phyloP scores from a whole-genome alignment of 2,329 filamentous ascomycete species.

The Penicillium aurantiogriseum region DNA sequence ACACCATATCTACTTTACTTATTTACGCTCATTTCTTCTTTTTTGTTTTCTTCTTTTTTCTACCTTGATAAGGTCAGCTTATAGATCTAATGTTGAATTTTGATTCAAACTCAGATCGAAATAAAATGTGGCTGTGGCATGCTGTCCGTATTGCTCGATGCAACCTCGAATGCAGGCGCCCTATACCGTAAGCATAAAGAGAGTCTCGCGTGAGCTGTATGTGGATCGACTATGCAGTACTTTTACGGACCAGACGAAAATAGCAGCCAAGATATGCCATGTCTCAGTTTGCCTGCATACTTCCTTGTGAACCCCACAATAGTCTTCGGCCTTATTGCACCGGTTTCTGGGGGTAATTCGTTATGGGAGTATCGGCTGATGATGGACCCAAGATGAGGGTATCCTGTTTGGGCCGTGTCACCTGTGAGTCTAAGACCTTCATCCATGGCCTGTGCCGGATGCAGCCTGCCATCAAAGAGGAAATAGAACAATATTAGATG shows the following conservation, averaged over 20 bases:
- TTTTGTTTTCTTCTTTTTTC: neutral
- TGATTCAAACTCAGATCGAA: neutral
- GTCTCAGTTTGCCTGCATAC: conserved; percentile 18
- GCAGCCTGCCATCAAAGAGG: conserved; percentile 1
- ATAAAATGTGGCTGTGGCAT: neutral
- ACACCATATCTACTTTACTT: too few species aligned
- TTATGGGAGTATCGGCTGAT: neutral
- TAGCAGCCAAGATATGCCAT: conserved; percentile 9
- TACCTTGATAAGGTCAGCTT: neutral
- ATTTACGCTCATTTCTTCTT: neutral
- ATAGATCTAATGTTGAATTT: neutral
- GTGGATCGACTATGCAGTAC: conserved; percentile 4
- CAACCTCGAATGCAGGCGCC: conserved; percentile 14
- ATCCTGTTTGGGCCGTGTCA: conserved; percentile 5
- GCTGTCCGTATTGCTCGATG: conserved; percentile 6
- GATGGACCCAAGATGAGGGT: neutral
- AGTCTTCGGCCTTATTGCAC: conserved; percentile 5
- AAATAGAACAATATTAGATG: conserved; percentile 12
- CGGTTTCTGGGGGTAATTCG: neutral
- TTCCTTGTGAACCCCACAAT: conserved; percentile 6
- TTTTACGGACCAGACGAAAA: neutral
- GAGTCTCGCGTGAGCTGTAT: conserved; percentile 2
- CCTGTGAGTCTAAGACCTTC: conserved; percentile 20
- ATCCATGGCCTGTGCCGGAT: conserved; percentile 19
- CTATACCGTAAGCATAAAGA: conserved; percentile 3